These are phyloP conservation scores for Colletotrichum godetiae DNA, from an alignment of 2,329 filamentous ascomycete genomes.

Conservation along the genomic window DNA sequence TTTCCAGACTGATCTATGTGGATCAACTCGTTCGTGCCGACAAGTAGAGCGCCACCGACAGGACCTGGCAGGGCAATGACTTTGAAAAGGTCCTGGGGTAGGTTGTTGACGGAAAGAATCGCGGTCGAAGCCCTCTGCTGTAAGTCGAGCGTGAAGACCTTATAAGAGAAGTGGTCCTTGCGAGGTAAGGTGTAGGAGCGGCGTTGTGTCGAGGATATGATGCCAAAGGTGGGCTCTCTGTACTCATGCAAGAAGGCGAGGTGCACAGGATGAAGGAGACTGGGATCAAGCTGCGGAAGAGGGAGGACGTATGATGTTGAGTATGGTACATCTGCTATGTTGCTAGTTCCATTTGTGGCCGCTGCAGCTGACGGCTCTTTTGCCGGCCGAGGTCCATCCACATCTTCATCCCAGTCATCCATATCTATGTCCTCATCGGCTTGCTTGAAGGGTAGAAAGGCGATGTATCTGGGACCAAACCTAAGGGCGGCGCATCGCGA, in stretches of 20 bases:
- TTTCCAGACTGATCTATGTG: slow-evolving; percentile 97
- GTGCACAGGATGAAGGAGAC: slow-evolving; percentile 88
- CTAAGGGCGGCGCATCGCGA: slow-evolving; percentile 95
- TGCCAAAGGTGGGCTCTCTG: slow-evolving; percentile 95
- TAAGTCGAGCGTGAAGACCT: slow-evolving; percentile 94
- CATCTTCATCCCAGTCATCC: slow-evolving; percentile 88
- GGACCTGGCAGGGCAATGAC: slow-evolving; percentile 87
- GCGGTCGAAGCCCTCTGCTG: slow-evolving; percentile 94
- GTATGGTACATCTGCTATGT: slow-evolving; percentile 75
- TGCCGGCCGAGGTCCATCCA: slow-evolving; percentile 74
- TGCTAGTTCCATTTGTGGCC: slow-evolving; percentile 48
- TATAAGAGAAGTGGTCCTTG: slow-evolving; percentile 88
- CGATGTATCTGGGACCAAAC: slow-evolving; percentile 88
- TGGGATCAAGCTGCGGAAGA: slow-evolving; percentile 87
- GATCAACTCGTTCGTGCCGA: slow-evolving; percentile 91
- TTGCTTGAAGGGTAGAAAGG: slow-evolving; percentile 93
- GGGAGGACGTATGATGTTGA: slow-evolving; percentile 92
- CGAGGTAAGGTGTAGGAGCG: slow-evolving; percentile 83
- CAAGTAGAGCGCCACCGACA: slow-evolving; percentile 86
- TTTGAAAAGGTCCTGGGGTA: slow-evolving; percentile 88
- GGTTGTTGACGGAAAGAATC: slow-evolving; percentile 83
- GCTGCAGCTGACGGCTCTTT: slow-evolving; percentile 51
- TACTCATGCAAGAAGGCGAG: slow-evolving; percentile 97
- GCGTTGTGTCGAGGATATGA: slow-evolving; percentile 81
- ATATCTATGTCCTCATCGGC: slow-evolving; percentile 88